Evolutionary conservation across 495 filamentous ascomycete genomes (phyloP), one percentile per base, ranked within the genome.

Genomic region (Venustampulla echinocandica): DNA sequence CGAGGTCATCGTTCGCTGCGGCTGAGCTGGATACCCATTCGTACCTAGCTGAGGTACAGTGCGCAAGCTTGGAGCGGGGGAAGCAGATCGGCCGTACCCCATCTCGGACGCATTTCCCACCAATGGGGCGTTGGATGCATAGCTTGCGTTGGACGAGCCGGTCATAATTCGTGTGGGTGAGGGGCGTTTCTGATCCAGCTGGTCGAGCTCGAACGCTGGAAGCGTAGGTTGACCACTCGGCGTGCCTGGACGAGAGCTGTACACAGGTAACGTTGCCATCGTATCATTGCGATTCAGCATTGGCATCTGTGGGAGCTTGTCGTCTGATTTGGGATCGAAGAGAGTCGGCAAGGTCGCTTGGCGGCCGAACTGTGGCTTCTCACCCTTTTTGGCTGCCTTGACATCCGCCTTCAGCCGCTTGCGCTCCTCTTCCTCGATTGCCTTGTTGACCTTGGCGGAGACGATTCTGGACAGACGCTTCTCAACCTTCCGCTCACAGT

Each of bases 401-500:
- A 67, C 68, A 49, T 80, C 75, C 40, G 76, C 77, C 60, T 68
- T 73, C 44, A 61, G 76, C 53, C 64, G 70, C 58, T 62, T 77
- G 15, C 59, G 56, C 44, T 82, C 74, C 17, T 90, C 84, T 49
- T 87, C 85, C 24, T 78, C 80, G 36, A 97, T 61, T 0, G 87
- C 90, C 63, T 88, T 90, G 60, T 85, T 83, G 55, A 93, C 81
- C 64, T 90, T 95, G 49, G 67, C 70, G 13, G 73, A 70, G 3
- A 96, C 88, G 51, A 98, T 92, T 41, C 79, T 73, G 46, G 77
- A 81, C 52, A 98, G 69, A 44, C 88, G 73, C 34, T 71, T 79
- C 58, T 93, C 88, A 60, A 95, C 80, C 67, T 95, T 95, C 13
- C 88, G 78, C 47, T 85, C 80, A 60, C 90, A 96, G 65, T 93